These are phyloP conservation scores for Tolypocladium paradoxum DNA, from an alignment of 2,329 filamentous ascomycete species.

Conservation along the genomic window DNA sequence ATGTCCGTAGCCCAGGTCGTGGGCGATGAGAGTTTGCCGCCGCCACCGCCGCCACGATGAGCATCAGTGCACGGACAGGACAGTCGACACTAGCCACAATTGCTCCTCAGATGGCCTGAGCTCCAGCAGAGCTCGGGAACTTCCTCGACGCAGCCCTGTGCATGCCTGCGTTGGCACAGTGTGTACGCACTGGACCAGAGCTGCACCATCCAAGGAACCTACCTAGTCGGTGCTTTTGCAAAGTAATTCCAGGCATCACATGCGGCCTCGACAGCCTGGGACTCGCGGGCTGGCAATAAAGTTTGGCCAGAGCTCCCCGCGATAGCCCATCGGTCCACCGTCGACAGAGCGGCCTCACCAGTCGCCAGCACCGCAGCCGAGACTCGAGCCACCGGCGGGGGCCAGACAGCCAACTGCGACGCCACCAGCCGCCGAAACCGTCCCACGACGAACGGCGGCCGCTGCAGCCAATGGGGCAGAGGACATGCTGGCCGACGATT, in stretches of 20 bases:
- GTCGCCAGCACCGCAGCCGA: not conserved
- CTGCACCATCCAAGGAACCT: no score
- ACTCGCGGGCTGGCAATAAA: not conserved
- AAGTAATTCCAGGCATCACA: no score
- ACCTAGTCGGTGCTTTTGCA: no score
- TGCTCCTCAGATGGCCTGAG: not conserved
- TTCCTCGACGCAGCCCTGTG: no score
- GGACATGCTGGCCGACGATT: not conserved
- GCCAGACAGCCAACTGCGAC: not conserved
- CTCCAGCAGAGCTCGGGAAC: no score
- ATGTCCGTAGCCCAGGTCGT: not conserved
- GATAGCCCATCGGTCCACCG: not conserved
- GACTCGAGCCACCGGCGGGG: not conserved
- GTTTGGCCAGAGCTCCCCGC: not conserved
- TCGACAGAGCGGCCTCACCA: not conserved
- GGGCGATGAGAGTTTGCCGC: not conserved
- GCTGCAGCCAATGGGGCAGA: not conserved
- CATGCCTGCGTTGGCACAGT: no score
- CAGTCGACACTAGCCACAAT: not conserved
- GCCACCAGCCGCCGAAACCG: not conserved
- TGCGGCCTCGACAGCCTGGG: no score
- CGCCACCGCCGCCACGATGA: not conserved
- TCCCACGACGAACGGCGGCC: not conserved
- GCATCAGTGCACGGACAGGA: not conserved
- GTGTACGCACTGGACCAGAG: no score